Base-by-base conservation (phyloP, 2,329 filamentous ascomycete genomes). In the Pestalotiopsis sp. region DNA sequence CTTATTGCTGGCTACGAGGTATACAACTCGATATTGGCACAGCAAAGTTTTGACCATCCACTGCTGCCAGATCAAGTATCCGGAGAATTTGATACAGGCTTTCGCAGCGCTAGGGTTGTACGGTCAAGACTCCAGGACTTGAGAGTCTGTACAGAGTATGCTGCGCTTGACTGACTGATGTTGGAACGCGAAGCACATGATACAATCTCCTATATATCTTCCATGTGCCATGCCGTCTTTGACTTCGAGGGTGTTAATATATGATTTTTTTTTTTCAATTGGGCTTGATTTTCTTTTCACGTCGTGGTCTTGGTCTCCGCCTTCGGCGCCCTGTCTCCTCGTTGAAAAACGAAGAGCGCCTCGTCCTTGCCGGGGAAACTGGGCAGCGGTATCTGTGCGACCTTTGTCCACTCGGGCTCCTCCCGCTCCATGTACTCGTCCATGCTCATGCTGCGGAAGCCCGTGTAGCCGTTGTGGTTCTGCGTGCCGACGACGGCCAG, bases 281-380 rank as follows among this genome's bases (percentile, higher is more conserved):
- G 5, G 17, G 45, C 45, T 9, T 52, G 45, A 2, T 9, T 7
- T n/a, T n/a, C 31, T n/a, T 23, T 52, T 52, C 45, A 52, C 45
- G 14, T 52, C 2, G 45, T 27, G 11, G n/a, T 59, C 13, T 13
- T 27, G 14, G 31, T 7, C 17, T 62, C 31, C 25, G n/a, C 17
- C 38, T 57, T 36, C 27, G 75, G 74, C 12, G 78, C 82, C 69
- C 80, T 78, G n/a, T 80, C 74, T 17, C 84, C 83, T 66, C 84
- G 77, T 73, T 87, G 84, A 72, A 91, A 93, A 23, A 93, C 85
- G 78, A 90, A 94, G 67, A 94, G 75, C 0, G 89, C 92, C 80
- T 94, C 92, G 73, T 94, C 92, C 78, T 94, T 94, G 36, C 90
- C 92, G 2, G 91, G 89, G 79, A 94, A 94, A 77, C 90, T 93